A percentile compares a stretch with the other conserved stretches of the same genome.
These are phyloP conservation scores for Trichoderma oligosporum DNA, from an alignment of 2,329 filamentous ascomycete genomes.

Conservation along the genomic window DNA sequence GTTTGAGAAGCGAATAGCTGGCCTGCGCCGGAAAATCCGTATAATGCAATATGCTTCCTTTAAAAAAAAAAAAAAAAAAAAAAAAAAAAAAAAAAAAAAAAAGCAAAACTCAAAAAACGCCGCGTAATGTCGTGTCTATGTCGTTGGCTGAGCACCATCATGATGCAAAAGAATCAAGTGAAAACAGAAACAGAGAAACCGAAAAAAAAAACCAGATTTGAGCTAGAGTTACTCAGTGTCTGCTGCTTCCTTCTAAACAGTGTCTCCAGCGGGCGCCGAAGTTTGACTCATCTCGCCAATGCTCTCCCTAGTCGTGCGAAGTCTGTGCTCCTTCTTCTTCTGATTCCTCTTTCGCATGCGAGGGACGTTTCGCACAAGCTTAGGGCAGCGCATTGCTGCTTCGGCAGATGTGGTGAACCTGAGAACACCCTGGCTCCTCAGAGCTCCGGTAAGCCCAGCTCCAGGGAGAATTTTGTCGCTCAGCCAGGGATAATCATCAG, in stretches of 20 bases:
- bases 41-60: constrained; percentile 1
- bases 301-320: neutral
- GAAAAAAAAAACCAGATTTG: neutral
- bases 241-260: neutral
- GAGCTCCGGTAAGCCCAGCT: constrained; percentile 17
- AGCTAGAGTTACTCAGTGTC: neutral
- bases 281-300: neutral
- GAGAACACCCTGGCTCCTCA: constrained; percentile 23
- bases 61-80: too few species aligned
- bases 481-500: constrained; percentile 29
- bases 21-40: neutral
- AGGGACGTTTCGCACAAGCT: constrained; percentile 24
- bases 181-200: neutral
- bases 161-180: neutral
- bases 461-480: constrained; percentile 20
- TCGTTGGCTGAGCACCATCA: constrained; percentile 1
- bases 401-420: constrained; percentile 20
- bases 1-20: constrained; percentile 9
- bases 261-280: neutral
- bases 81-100: too few species aligned
- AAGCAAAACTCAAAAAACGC: constrained; percentile 3
- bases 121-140: constrained; percentile 12
- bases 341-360: constrained; percentile 24
- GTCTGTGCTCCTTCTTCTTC: constrained; percentile 21
- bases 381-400: constrained; percentile 22